phyloP scores from a whole-genome alignment of 2,329 filamentous ascomycete species.

The Diplodia corticola region DNA sequence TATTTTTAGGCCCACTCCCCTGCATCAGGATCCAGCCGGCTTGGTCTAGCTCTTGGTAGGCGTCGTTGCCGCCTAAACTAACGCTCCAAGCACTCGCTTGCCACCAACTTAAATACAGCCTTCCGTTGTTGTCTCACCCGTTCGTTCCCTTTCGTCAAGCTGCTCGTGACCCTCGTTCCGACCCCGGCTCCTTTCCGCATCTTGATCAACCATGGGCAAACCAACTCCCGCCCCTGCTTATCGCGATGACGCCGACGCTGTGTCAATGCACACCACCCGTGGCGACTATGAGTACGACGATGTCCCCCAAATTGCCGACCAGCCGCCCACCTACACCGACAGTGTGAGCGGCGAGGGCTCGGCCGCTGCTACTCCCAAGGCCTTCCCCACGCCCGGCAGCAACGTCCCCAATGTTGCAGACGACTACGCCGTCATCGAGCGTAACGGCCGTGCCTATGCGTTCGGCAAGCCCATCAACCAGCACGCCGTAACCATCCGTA shows the following conservation, averaged over 20 bases:
- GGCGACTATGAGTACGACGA: conserved; percentile 42
- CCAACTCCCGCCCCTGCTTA: conserved; percentile 31
- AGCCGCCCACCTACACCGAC: conserved; percentile 41
- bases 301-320: conserved; percentile 34
- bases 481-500: conserved; percentile 25
- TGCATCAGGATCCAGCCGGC: conserved; percentile 24
- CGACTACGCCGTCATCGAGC: conserved; percentile 22
- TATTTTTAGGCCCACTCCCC: conserved; percentile 13
- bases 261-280: conserved; percentile 42
- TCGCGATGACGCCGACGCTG: conserved; percentile 39
- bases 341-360: conserved; percentile 20
- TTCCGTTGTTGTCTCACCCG: not conserved
- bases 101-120: not conserved
- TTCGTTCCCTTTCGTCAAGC: conserved; percentile 1
- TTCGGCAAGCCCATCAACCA: conserved; percentile 22
- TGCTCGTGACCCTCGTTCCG: not conserved
- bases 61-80: conserved; percentile 20
- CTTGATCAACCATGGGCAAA: conserved; percentile 33
- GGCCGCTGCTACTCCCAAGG: not conserved
- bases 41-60: conserved; percentile 23
- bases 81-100: not conserved
- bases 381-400: not conserved
- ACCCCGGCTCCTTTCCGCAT: not conserved
- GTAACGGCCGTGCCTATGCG: conserved; percentile 2
- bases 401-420: not conserved